These are phyloP conservation scores for Nothophoma quercina DNA, from an alignment of 2,329 filamentous ascomycete genomes.

Conservation along the genomic window DNA sequence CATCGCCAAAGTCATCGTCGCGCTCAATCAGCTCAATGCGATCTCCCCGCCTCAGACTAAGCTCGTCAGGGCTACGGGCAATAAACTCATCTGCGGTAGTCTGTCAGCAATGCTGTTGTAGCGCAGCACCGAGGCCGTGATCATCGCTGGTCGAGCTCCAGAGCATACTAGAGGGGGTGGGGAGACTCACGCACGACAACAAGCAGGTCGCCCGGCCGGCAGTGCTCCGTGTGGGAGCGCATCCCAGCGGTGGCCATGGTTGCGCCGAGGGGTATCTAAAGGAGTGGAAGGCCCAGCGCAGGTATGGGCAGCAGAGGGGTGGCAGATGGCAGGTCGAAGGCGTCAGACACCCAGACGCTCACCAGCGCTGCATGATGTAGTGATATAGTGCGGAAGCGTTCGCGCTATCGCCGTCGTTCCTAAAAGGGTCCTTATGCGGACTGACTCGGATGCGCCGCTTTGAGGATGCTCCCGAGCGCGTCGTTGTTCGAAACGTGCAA, in stretches of 20 bases:
- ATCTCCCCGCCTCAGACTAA: slow-evolving; percentile 85
- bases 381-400: slow-evolving; percentile 8
- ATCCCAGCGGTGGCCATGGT: slow-evolving; percentile 37
- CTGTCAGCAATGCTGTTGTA: slow-evolving; percentile 13
- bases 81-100: slow-evolving; percentile 79
- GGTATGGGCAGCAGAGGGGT: neutral
- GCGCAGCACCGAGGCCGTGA: neutral
- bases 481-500: slow-evolving; percentile 14
- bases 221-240: slow-evolving; percentile 53
- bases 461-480: slow-evolving; percentile 9
- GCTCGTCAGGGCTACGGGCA: slow-evolving; percentile 90
- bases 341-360: slow-evolving; percentile 15
- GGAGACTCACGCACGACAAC: slow-evolving; percentile 73
- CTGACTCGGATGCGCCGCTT: slow-evolving; percentile 10
- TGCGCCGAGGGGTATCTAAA: slow-evolving; percentile 5
- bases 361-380: slow-evolving; percentile 14
- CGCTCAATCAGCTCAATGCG: slow-evolving; percentile 83
- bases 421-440: slow-evolving; percentile 1
- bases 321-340: neutral
- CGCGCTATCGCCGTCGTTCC: slow-evolving; percentile 13
- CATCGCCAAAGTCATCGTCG: slow-evolving; percentile 88
- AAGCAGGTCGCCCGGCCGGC: slow-evolving; percentile 71
- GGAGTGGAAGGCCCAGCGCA: slow-evolving; percentile 5
- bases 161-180: neutral
- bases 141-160: neutral